Base-by-base conservation (phyloP, 768 basidiomycete species). In the Brasilioporus rufonigricans region DNA sequence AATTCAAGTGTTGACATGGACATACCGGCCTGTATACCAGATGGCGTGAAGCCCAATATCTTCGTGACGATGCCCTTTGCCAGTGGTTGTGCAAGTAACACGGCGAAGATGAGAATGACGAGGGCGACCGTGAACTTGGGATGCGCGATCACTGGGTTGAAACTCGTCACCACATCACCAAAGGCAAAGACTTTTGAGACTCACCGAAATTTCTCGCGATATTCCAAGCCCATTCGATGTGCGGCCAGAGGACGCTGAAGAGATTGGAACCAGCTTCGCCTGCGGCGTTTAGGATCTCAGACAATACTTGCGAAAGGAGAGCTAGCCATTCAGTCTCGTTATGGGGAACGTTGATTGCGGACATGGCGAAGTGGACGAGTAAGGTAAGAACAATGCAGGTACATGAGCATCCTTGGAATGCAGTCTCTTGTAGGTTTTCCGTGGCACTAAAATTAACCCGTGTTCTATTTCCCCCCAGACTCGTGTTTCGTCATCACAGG, bases 1-100 rank as follows among this genome's bases (percentile, higher is more conserved):
- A 16, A 6, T 7, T 32, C 21, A 12, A 43, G 6, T 12, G 2
- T 18, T 16, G 26, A 29, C 5, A 23, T 8, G 26, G 11, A 49
- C 63, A 14, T 48, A 65, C 62, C 59, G 0, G 14, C 32, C 1
- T 2, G n/a, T 11, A 63, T 8, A 0, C 62, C 62, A 0, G 0
- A 0, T 0, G 0, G 0, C 1, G 7, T 26, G 14, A 61, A 63
- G 0, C 63, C 63, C 0, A 55, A 4, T 0, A 41, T 0, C 0
- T 0, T 0, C 2, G n/a, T 18, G 23, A 27, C 27, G 6, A 54
- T 4, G 14, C 2, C 10, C 12, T 8, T 24, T 0, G 32, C 36
- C 21, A 52, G 0, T 3, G 53, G 55, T 0, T 8, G 33, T 4
- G 36, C n/a, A 18, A 38, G 36, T n/a, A 33, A 10, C 1, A 38